phyloP scores from a whole-genome alignment of 352 stramenopile species.

The Pythium guiyangense region DNA sequence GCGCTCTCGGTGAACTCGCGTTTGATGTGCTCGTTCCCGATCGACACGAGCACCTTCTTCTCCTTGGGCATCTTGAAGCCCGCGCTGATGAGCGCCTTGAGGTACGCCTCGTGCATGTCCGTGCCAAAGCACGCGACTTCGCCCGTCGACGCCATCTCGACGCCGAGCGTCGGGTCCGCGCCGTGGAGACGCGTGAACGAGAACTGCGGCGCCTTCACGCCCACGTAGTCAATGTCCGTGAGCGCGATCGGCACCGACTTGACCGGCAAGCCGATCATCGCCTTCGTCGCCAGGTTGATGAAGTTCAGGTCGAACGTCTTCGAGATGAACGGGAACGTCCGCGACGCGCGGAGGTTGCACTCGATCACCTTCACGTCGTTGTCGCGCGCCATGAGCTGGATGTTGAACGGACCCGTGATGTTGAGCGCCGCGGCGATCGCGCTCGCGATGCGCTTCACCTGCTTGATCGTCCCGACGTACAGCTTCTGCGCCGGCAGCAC shows the following conservation, averaged over 20 bases:
- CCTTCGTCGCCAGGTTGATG: constrained; percentile 92
- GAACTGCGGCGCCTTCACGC: constrained; percentile 98
- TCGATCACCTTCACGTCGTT: constrained; percentile 94
- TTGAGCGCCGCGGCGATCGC: constrained; percentile 91
- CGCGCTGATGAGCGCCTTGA: constrained; percentile 88
- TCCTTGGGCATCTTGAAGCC: constrained; percentile 94
- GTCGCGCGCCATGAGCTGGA: constrained; percentile 94
- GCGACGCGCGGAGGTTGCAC: constrained; percentile 92
- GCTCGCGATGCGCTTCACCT: constrained; percentile 47
- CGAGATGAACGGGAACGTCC: constrained; percentile 94
- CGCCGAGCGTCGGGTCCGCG: constrained; percentile 94
- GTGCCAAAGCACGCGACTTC: constrained; percentile 97
- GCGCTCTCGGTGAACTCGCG: constrained; percentile 95
- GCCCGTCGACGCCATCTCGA: constrained; percentile 98
- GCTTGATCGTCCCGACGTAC: constrained; percentile 68
- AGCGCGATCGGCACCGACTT: constrained; percentile 40
- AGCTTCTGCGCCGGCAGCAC: constrained; percentile 87
- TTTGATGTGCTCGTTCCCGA: constrained; percentile 92
- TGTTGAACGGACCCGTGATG: constrained; percentile 95
- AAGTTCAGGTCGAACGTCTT: constrained; percentile 95
- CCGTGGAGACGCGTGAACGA: constrained; percentile 96
- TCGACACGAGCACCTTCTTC: constrained; percentile 95
- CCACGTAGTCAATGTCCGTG: constrained; percentile 94
- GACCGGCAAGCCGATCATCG: constrained; percentile 79
- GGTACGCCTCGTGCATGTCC: constrained; percentile 60